phyloP scores from a whole-genome alignment of 2,329 filamentous ascomycete species.

The Venturia pyrina region DNA sequence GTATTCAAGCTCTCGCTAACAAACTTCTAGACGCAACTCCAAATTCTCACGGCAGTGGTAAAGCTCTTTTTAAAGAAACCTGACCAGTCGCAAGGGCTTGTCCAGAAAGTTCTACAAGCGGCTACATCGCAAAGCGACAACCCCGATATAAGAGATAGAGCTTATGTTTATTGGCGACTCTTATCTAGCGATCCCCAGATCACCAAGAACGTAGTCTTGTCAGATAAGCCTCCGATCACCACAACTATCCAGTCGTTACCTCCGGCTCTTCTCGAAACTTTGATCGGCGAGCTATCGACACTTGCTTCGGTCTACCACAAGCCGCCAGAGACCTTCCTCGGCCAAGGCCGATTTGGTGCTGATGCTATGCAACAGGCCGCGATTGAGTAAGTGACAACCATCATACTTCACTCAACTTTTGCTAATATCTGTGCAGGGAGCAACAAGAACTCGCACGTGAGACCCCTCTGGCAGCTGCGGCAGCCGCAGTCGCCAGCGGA shows the following conservation, averaged over 20 bases:
- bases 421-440: conserved; percentile 42
- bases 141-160: conserved; percentile 90
- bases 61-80: conserved; percentile 98
- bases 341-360: conserved; percentile 85
- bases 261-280: conserved; percentile 70
- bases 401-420: conserved; percentile 5
- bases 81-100: conserved; percentile 77
- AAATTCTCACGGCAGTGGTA: conserved; percentile 93
- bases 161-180: conserved; percentile 96
- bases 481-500: conserved; percentile 51
- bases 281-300: conserved; percentile 87
- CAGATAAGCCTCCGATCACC: conserved; percentile 86
- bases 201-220: conserved; percentile 87
- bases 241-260: conserved; percentile 90
- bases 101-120: conserved; percentile 87
- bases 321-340: conserved; percentile 94
- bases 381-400: conserved; percentile 53
- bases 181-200: conserved; percentile 84
- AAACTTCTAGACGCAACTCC: conserved; percentile 68
- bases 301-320: conserved; percentile 98
- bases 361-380: conserved; percentile 91
- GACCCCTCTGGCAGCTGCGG: conserved; percentile 84
- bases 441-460: conserved; percentile 85
- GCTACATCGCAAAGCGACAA: conserved; percentile 96
- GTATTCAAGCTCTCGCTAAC: conserved; percentile 22